phyloP scores from a whole-genome alignment of 1,139 yeast genomes.

The Pichiaceae sp. region DNA sequence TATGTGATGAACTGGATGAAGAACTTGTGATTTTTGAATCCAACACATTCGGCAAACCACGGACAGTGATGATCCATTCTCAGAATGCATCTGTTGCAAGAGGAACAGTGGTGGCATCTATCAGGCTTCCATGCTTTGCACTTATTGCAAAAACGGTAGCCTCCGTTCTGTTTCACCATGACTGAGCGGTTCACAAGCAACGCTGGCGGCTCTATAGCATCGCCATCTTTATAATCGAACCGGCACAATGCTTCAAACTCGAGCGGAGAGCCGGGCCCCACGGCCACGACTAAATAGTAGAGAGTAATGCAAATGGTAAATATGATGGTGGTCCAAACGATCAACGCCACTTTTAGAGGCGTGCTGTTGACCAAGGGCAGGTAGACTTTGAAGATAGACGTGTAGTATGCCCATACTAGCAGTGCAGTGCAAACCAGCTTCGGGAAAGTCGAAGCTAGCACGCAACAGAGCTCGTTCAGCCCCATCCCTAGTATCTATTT shows the following conservation, averaged over 20 bases:
- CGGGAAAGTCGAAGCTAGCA: constrained; percentile 49
- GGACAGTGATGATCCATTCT: constrained; percentile 94
- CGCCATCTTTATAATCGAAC: constrained; percentile 16
- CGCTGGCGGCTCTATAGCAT: constrained; percentile 30
- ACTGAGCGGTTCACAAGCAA: constrained; percentile 26
- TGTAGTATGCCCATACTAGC: constrained; percentile 53
- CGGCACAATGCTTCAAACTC: constrained; percentile 35
- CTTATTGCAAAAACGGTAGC: constrained; percentile 55
- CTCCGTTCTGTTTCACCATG: constrained; percentile 35
- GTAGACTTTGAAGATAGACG: constrained; percentile 20
- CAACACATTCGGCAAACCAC: constrained; percentile 90
- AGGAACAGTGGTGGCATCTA: constrained; percentile 82
- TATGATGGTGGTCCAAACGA: constrained; percentile 9
- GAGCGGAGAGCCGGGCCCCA: constrained; percentile 61
- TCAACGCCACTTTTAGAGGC: constrained; percentile 8
- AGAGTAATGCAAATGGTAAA: constrained; percentile 28
- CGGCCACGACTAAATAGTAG: constrained; percentile 44
- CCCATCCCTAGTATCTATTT: background rate
- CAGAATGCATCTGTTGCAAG: constrained; percentile 62
- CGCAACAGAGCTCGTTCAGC: constrained; percentile 30
- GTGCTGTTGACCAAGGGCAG: constrained; percentile 6
- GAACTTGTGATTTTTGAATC: constrained; percentile 69
- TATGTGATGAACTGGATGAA: constrained; percentile 70
- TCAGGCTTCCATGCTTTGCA: constrained; percentile 92
- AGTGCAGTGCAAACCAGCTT: constrained; percentile 43